Conservation (phyloP, 2,329 filamentous ascomycete genomes). For the Colletotrichum plurivorum region DNA sequence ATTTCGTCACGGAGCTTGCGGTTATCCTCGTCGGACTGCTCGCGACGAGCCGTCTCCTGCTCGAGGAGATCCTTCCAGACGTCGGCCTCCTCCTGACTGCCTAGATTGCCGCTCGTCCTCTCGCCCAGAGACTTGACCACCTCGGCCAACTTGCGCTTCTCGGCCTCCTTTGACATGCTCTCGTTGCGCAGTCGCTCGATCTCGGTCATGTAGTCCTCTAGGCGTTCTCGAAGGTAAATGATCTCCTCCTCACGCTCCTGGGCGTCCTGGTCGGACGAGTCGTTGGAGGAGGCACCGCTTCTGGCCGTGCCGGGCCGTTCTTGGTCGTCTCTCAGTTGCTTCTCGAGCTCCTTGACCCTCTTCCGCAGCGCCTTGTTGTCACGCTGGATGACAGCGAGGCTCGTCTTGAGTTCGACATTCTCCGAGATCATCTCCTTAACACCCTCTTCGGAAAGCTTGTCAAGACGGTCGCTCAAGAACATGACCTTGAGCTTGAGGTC, state of each 20-base stretch:
- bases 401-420: constrained; percentile 95
- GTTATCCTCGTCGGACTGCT: constrained; percentile 93
- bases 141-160: constrained; percentile 89
- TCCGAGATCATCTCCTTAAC: constrained; percentile 98
- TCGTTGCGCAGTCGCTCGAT: constrained; percentile 88
- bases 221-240: constrained; percentile 83
- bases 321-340: constrained; percentile 78
- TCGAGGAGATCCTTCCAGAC: constrained; percentile 97
- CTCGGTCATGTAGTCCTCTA: constrained; percentile 87
- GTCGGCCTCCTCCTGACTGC: constrained; percentile 76
- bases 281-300: constrained; percentile 70
- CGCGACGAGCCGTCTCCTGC: constrained; percentile 88
- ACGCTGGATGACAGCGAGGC: constrained; percentile 88
- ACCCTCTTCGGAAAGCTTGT: constrained; percentile 94
- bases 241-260: constrained; percentile 88
- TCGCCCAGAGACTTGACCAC: constrained; percentile 73
- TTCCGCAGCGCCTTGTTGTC: constrained; percentile 89
- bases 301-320: constrained; percentile 72
- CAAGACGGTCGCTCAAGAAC: constrained; percentile 93
- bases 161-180: constrained; percentile 82
- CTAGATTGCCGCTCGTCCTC: constrained; percentile 64
- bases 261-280: constrained; percentile 69
- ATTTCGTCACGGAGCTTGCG: constrained; percentile 87
- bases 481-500: constrained; percentile 98
- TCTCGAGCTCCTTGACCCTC: constrained; percentile 88